Percentiles rank a stretch among this genome's conserved stretches.
These are phyloP conservation scores for Neurospora pannonica DNA, from an alignment of 495 filamentous ascomycete species.

Conservation along the genomic window DNA sequence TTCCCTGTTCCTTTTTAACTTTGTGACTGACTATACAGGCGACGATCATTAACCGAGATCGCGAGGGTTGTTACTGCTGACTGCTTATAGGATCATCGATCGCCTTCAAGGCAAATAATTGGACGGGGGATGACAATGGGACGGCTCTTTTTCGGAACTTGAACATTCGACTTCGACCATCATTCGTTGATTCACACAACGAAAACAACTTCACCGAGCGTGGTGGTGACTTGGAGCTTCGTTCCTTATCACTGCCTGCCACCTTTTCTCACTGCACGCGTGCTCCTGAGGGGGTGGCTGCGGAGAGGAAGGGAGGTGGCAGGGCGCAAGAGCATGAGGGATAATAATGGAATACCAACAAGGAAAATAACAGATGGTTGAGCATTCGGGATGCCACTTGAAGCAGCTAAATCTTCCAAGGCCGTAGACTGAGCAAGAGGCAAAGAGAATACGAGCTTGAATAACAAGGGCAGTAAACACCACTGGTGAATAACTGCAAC, in stretches of 20 bases:
- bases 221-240: not conserved
- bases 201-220: not conserved
- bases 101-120: not conserved
- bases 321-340: not conserved
- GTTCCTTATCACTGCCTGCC: not conserved
- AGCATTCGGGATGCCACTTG: no score
- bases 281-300: not conserved
- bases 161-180: not conserved
- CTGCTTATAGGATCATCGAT: not conserved
- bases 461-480: no score
- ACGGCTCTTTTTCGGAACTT: not conserved
- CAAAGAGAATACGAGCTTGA: no score
- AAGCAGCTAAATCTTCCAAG: no score
- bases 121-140: not conserved
- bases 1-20: not conserved
- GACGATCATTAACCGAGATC: not conserved
- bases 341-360: no score
- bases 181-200: not conserved
- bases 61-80: not conserved
- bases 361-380: no score
- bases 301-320: not conserved
- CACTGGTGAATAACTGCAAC: no score
- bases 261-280: not conserved
- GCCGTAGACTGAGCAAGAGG: no score
- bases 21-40: constrained; percentile 6